phyloP scores from a whole-genome alignment of 805 yeast species.

The Starmerella sp. region DNA sequence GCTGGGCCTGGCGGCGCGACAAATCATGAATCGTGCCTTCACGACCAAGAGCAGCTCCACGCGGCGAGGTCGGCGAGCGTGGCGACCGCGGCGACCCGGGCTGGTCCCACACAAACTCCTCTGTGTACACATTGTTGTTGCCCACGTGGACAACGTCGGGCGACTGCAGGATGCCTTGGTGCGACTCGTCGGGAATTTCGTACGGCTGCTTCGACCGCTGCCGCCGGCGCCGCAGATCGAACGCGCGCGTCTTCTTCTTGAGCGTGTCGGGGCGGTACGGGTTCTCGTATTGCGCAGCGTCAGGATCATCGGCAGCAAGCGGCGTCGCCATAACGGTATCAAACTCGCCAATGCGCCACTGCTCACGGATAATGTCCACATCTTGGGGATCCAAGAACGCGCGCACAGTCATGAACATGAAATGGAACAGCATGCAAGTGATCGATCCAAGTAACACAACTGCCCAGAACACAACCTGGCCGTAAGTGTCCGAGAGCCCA shows the following conservation, averaged over 20 bases:
- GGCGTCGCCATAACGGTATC: conserved; percentile 27
- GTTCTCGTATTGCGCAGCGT: conserved; percentile 24
- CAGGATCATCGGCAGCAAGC: conserved; percentile 25
- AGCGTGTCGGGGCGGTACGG: conserved; percentile 22
- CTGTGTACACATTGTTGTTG: conserved; percentile 11
- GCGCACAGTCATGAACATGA: conserved; percentile 41
- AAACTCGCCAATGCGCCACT: conserved; percentile 43
- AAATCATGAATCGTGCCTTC: conserved; percentile 16
- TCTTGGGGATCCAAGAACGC: conserved; percentile 51
- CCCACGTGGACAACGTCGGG: conserved; percentile 23
- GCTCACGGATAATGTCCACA: conserved; percentile 59
- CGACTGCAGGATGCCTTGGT: conserved; percentile 18
- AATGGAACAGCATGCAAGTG: conserved; percentile 51
- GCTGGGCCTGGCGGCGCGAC: conserved; percentile 9
- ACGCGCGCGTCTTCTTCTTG: conserved; percentile 3
- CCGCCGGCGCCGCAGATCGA: conserved; percentile 11
- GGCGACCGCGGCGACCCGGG: not conserved
- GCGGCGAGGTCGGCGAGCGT: not conserved
- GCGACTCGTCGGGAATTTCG: conserved; percentile 19
- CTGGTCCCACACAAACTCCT: conserved; percentile 18
- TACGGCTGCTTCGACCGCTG: conserved; percentile 16
- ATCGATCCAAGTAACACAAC: conserved; percentile 46
- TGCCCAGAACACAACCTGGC: conserved; percentile 56
- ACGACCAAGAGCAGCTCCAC: not conserved
- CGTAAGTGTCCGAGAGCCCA: conserved; percentile 48